These are phyloP conservation scores for Cruciata laevipes DNA, from an alignment of 257 asterid species.

Conservation along the genomic window DNA sequence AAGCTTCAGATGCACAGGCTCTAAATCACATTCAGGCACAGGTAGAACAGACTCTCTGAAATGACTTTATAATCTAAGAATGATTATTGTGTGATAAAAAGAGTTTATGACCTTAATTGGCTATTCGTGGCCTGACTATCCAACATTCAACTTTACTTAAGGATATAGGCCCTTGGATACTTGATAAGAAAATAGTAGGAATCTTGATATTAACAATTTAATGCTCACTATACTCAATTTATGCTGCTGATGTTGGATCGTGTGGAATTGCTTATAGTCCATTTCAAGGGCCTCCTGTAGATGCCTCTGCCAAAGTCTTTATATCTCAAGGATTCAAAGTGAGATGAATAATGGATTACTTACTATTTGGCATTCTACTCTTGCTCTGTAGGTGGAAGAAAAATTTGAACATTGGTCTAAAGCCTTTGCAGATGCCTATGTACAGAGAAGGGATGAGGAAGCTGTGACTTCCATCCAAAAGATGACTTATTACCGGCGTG, in stretches of 20 bases:
- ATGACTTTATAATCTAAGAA: not conserved
- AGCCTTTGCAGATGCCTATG: conserved; percentile 56
- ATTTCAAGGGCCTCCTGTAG: not conserved
- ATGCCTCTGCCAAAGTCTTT: not conserved
- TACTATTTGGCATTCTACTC: not conserved
- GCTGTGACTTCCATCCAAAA: conserved; percentile 59
- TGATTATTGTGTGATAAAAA: not conserved
- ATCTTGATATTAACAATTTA: not conserved
- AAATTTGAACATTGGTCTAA: conserved; percentile 49
- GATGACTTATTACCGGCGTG: conserved; percentile 84
- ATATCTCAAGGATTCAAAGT: not conserved
- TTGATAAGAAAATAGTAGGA: not conserved
- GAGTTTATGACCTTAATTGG: not conserved
- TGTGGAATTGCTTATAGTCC: not conserved
- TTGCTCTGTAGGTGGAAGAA: conserved; percentile 53
- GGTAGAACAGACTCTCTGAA: conserved; percentile 29
- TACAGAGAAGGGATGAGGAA: conserved; percentile 41
- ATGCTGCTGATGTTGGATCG: not conserved
- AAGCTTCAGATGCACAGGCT: conserved; percentile 48
- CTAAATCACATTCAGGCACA: conserved; percentile 59
- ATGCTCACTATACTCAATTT: not conserved
- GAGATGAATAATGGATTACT: not conserved
- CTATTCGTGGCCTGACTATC: not conserved
- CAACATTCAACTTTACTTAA: not conserved
- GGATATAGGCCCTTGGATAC: not conserved